phyloP scores from a whole-genome alignment of 306 rosid species.

The Acmispon strigosus region DNA sequence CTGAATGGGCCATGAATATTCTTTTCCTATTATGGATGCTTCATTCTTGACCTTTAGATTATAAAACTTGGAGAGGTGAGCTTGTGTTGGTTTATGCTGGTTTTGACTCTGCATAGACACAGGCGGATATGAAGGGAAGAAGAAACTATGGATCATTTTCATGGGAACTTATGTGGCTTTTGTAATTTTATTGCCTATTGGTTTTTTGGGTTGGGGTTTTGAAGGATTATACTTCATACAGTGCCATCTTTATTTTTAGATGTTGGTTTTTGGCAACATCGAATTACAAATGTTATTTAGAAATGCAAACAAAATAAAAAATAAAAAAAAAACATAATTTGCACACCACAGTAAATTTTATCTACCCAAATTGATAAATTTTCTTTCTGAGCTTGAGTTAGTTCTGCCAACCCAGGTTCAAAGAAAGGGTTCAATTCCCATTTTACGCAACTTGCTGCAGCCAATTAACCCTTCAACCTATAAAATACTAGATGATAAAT shows the following conservation, averaged over 20 bases:
- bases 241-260: not conserved
- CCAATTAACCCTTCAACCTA: too few relatives aligned
- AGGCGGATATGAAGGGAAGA: not conserved
- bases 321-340: not conserved
- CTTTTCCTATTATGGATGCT: constrained; percentile 14
- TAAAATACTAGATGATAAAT: too few relatives aligned
- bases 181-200: not conserved
- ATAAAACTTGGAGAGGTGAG: not conserved
- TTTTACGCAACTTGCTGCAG: too few relatives aligned
- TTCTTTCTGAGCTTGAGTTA: too few relatives aligned
- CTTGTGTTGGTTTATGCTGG: constrained; percentile 11
- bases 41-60: constrained; percentile 21
- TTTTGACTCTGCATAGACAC: constrained; percentile 16
- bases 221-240: not conserved
- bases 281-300: not conserved
- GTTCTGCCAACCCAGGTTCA: too few relatives aligned
- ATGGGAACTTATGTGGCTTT: not conserved
- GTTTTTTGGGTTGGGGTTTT: not conserved
- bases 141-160: constrained; percentile 1
- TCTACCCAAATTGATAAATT: too few relatives aligned
- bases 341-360: too few relatives aligned
- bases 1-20: not conserved
- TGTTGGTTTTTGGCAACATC: constrained; percentile 15
- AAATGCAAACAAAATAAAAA: too few relatives aligned
- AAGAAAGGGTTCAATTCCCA: too few relatives aligned